Conservation (phyloP, 1,284 basidiomycete species). For the Rhodofomes roseus region DNA sequence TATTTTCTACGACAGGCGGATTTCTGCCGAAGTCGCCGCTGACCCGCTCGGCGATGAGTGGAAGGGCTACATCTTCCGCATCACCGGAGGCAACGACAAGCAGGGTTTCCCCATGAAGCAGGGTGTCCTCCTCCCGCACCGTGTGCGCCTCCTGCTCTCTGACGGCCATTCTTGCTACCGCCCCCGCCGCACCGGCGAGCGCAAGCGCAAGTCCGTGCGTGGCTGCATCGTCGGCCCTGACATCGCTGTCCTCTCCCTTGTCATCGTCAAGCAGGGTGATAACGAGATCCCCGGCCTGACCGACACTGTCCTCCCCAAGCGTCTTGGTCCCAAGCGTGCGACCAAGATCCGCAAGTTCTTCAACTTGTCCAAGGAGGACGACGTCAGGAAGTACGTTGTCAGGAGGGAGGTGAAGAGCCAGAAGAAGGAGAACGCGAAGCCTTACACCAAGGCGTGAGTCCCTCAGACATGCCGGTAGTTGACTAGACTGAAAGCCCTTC, state of each 20-base stretch:
- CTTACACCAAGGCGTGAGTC: slow-evolving; percentile 96
- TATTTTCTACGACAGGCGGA: slow-evolving; percentile 95
- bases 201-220: slow-evolving; percentile 98
- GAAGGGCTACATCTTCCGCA: slow-evolving; percentile 96
- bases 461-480: too few species aligned
- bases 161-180: slow-evolving; percentile 99
- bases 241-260: slow-evolving; percentile 91
- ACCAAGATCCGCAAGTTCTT: slow-evolving; percentile 98
- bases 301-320: slow-evolving; percentile 91
- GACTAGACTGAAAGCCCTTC: background rate
- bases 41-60: slow-evolving; percentile 94
- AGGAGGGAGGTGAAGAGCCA: slow-evolving; percentile 84
- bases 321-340: slow-evolving; percentile 92
- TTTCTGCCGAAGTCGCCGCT: slow-evolving; percentile 91
- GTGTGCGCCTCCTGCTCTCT: slow-evolving; percentile 91
- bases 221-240: slow-evolving; percentile 98
- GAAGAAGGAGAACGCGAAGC: slow-evolving; percentile 93
- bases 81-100: slow-evolving; percentile 97
- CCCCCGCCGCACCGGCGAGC: slow-evolving; percentile 88
- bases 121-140: slow-evolving; percentile 93
- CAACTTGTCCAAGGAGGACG: slow-evolving; percentile 97
- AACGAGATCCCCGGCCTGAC: slow-evolving; percentile 90
- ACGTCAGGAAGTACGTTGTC: slow-evolving; percentile 97
- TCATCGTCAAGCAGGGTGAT: slow-evolving; percentile 98
- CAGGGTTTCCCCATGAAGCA: slow-evolving; percentile 99